Evolutionary conservation across 805 yeast genomes (phyloP), one percentile per base, ranked within the genome.

Genomic region (Naumovozyma dairenensis): DNA sequence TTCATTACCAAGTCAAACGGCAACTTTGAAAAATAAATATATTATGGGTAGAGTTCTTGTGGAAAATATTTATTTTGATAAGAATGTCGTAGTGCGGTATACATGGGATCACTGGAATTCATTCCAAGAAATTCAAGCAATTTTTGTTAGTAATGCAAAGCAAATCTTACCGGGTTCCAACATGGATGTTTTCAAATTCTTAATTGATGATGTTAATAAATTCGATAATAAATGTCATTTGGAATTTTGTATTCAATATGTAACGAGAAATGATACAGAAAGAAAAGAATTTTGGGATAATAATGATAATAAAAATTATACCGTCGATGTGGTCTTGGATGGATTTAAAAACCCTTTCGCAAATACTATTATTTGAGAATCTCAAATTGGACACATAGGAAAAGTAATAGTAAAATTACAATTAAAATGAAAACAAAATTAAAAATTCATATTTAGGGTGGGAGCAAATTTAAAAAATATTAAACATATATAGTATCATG

Each of bases 71-170:
- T 65, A 80, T 10, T 87, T 66, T 56, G 69, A 73, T 26, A 87
- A 87, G 57, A 51, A 61, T 21, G 80, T 89, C 10, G 69, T 74
- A 10, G 69, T 82, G n/a, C 66, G 87, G 36, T 87, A 85, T 59
- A 74, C 95, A 0, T 65, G 78, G 49, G 84, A 89, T 54, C 59
- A 67, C 45, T 87, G 97, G 97, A 62, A 62, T 27, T 77, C 93
- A 0, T 72, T 34, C 8, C 53, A 41, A n/a, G 59, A 55, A 27
- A 49, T 53, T 6, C 55, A 53, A 36, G 45, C 55, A 28, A 44
- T 48, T 18, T 55, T 51, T 46, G 42, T 49, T 24, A 43, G 55
- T 32, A 45, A 42, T 38, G 54, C 55, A 13, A 53, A 53, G 25
- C 44, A 46, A 10, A 40, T 51, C 4, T 37, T 51, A n/a, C 58